Conservation (phyloP, 148 eudicot species). For the Selenicereus undatus region DNA sequence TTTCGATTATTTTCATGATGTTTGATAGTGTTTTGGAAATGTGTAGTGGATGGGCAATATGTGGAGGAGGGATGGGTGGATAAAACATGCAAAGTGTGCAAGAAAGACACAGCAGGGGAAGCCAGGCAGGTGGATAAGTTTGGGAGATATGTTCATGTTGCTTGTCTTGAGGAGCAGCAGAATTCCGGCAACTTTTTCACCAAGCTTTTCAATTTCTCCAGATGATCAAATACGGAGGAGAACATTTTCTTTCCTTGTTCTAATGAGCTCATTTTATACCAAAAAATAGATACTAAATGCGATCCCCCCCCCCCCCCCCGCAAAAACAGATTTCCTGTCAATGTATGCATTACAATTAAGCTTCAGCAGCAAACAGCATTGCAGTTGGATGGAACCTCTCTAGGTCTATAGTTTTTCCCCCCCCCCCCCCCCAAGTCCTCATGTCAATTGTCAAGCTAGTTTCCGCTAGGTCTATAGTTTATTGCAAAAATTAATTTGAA, state of each 20-base stretch:
- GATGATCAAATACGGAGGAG: slow-evolving; percentile 19
- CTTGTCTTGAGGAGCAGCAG: slow-evolving; percentile 59
- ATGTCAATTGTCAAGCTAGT: no score
- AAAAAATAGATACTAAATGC: no score
- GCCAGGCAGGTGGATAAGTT: slow-evolving; percentile 75
- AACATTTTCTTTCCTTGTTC: not conserved
- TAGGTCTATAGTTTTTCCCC: no score
- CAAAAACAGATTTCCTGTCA: not conserved
- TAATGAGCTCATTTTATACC: not conserved
- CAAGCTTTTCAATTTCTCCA: slow-evolving; percentile 47
- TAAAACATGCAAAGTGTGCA: slow-evolving; percentile 96
- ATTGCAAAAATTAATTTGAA: no score
- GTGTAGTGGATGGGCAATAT: slow-evolving; percentile 82
- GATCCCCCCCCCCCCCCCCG: no score
- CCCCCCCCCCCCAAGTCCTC: no score
- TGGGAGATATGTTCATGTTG: slow-evolving; percentile 89
- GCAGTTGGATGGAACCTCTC: not conserved
- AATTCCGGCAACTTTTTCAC: slow-evolving; percentile 83
- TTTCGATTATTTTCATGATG: not conserved
- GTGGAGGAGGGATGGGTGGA: slow-evolving; percentile 99
- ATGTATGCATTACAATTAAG: not conserved
- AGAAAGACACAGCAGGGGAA: slow-evolving; percentile 83
- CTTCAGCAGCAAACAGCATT: not conserved
- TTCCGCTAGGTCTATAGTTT: no score
- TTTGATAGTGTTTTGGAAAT: not conserved